Base-by-base conservation (phyloP, 1,139 yeast species). In the Suhomyces taliae region DNA sequence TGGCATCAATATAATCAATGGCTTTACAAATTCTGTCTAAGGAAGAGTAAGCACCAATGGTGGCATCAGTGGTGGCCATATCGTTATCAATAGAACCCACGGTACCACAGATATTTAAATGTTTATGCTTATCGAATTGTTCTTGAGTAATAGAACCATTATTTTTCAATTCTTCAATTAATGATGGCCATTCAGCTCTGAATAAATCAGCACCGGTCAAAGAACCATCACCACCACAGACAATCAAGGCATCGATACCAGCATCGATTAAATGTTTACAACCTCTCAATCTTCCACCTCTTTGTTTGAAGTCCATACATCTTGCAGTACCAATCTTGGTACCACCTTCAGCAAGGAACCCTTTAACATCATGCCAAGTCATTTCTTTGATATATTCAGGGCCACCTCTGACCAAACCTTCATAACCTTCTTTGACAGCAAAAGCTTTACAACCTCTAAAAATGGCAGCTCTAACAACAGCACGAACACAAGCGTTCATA, bases 151-250 rank as follows among this genome's bases (percentile, higher is more conserved):
- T 77, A 54, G 72, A 74, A 5, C 79, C 77, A 7, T 68, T 75
- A 1, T 70, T 71, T 38, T 78, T 72, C 54, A 93, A 78, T 66
- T 93, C 97, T 34, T 78, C 67, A 43, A 91, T 72, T 57, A 93
- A 79, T 14, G 87, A 78, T 5, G 97, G 96, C 99, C 99, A 93
- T 69, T 93, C 98, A 33, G 82, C 69, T 65, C 99, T 83, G 74
- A 93, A 90, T 52, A 87, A 74, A 65, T 93, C 98, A 11, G 99
- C 99, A 58, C 99, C 99, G 1, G 99, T 93, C 56, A 93, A 76
- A 0, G 98, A 90, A 46, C 99, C 99, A 64, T 93, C 99, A 70
- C 99, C 99, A 61, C 99, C 99, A 71, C 97, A 90, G n/a, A 93
- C 97, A 58, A 93, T 85, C 56, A 93, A 77, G 0, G 97, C 98